Base-by-base conservation (phyloP, 1,284 basidiomycete genomes). In the Fistulina hepatica region DNA sequence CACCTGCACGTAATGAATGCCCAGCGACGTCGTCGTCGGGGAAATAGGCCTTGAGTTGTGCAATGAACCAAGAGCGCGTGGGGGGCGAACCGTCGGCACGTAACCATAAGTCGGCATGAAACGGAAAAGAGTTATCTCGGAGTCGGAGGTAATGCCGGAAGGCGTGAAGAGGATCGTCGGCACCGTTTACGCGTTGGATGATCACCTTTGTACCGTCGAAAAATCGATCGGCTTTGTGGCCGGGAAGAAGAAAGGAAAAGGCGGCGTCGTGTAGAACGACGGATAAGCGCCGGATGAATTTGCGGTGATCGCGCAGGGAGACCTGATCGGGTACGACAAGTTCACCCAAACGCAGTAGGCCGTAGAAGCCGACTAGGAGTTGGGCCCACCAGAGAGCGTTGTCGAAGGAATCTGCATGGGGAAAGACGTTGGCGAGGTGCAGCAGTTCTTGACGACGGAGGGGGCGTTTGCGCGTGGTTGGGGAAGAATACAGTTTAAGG, bases 171-270 rank as follows among this genome's bases (percentile, higher is more conserved):
- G 51, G 48, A 21, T 51, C 45, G n/a, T 28, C 13, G 5, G 13
- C 21, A 6, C 25, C 33, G n/a, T 16, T 11, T 1, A 24, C 34
- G 1, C 25, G 8, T 11, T 37, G 42, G 17, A 55, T 40, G 15
- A 55, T 34, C 15, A 57, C 39, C 4, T 13, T 15, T 30, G 41
- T 51, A 5, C 58, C 56, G 15, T 49, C 41, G 31, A 53, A 61
- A 26, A 55, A 50, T 0, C 35, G 42, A 35, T 62, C 57, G 2
- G 52, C 49, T 40, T 63, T 63, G 43, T 60, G 52, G 0, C 32
- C 28, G 0, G 58, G 60, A 0, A 64, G 46, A 10, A 47, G 27
- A 34, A 57, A 60, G 0, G 31, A 6, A 28, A 38, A 52, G 0
- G 15, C 8, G 7, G 33, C 9, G 0, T 15, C 6, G 10, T 28